Conservation (phyloP, 2,329 filamentous ascomycete genomes). For the Hirsutella thompsonii region DNA sequence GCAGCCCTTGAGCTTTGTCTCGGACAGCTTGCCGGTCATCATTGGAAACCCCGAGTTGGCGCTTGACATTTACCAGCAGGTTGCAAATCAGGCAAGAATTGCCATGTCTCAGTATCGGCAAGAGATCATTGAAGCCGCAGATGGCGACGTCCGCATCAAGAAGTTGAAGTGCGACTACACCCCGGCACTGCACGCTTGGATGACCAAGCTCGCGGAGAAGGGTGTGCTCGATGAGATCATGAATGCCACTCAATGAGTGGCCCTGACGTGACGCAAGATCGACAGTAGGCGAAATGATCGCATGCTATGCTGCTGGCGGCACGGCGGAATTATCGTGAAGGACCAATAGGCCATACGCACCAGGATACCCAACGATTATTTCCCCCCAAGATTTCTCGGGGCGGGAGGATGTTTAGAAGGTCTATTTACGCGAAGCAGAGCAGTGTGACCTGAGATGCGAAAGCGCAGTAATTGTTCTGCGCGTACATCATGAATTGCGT, state of each 20-base stretch:
- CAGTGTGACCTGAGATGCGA: too few relatives aligned
- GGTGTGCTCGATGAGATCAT: slow-evolving; percentile 38
- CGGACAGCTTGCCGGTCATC: slow-evolving; percentile 5
- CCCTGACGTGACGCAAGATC: neutral
- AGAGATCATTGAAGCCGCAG: slow-evolving; percentile 30
- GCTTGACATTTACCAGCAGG: slow-evolving; percentile 21
- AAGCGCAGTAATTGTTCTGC: too few relatives aligned
- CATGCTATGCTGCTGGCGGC: too few relatives aligned
- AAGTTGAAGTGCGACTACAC: slow-evolving; percentile 55
- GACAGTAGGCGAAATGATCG: neutral
- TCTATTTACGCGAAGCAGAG: too few relatives aligned
- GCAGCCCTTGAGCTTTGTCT: slow-evolving; percentile 7
- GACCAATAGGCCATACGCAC: too few relatives aligned
- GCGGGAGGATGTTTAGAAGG: too few relatives aligned
- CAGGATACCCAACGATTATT: too few relatives aligned
- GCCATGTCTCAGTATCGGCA: slow-evolving; percentile 32
- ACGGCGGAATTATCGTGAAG: too few relatives aligned
- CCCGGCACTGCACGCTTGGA: slow-evolving; percentile 54
- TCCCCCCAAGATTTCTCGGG: too few relatives aligned
- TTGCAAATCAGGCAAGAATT: slow-evolving; percentile 26
- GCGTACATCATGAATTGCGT: too few relatives aligned
- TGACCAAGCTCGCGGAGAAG: slow-evolving; percentile 55
- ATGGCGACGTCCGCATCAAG: slow-evolving; percentile 38
- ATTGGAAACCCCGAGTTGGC: slow-evolving; percentile 12
- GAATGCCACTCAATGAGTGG: slow-evolving; percentile 7